phyloP scores from a whole-genome alignment of 495 filamentous ascomycete genomes.

The Penicillium soppii region DNA sequence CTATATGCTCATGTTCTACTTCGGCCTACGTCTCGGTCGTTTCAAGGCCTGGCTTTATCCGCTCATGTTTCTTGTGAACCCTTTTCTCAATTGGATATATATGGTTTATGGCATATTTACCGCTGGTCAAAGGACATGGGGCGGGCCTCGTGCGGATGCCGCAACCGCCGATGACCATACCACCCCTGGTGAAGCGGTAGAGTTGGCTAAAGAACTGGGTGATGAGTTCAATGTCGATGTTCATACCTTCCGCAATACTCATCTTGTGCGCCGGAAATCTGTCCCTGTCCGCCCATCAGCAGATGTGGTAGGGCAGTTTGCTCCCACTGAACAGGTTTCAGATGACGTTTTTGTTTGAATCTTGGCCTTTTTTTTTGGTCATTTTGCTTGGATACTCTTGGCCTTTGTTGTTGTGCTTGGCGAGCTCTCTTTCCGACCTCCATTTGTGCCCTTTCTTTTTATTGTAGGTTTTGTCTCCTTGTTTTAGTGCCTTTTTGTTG shows the following conservation, averaged over 20 bases:
- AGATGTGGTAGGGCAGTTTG: slow-evolving; percentile 63
- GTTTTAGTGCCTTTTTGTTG: no score
- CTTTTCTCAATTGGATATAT: slow-evolving; percentile 98
- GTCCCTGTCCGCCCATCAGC: slow-evolving; percentile 70
- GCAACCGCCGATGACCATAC: slow-evolving; percentile 76
- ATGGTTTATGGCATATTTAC: slow-evolving; percentile 91
- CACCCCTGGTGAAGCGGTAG: slow-evolving; percentile 80
- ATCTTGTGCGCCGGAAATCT: slow-evolving; percentile 49
- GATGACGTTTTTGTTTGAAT: slow-evolving; percentile 59
- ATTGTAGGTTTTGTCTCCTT: no score
- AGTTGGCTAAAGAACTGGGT: slow-evolving; percentile 72
- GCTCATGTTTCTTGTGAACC: slow-evolving; percentile 92
- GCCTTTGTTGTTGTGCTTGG: no score
- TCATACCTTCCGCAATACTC: slow-evolving; percentile 82
- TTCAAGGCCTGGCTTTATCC: slow-evolving; percentile 95
- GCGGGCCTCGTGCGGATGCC: slow-evolving; percentile 90
- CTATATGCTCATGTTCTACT: slow-evolving; percentile 96
- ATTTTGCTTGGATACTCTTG: no score
- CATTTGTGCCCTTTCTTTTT: no score
- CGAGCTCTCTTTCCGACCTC: no score
- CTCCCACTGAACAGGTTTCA: slow-evolving; percentile 41
- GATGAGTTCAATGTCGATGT: slow-evolving; percentile 93
- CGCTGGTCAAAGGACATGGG: slow-evolving; percentile 94
- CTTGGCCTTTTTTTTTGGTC: no score
- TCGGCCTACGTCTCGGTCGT: slow-evolving; percentile 79